Percentiles rank a stretch among this genome's conserved stretches.
Conservation (phyloP, 2,329 filamentous ascomycete species). For the Penicillium sp. region DNA sequence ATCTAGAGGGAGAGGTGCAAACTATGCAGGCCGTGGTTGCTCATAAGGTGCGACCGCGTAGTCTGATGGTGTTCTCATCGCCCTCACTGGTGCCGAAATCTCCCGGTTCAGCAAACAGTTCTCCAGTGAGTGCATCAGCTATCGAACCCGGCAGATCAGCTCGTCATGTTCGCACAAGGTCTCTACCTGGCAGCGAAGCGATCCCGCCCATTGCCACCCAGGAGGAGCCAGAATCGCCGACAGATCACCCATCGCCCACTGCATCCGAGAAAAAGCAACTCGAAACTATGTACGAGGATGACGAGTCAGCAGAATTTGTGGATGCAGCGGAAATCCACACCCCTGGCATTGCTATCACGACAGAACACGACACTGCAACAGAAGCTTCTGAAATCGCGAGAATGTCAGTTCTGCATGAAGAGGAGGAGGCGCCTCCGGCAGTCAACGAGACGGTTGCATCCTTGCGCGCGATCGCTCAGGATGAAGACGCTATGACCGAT, state of each 20-base stretch:
- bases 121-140: conserved; percentile 26
- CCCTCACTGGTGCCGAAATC: conserved; percentile 30
- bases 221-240: conserved; percentile 12
- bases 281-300: conserved; percentile 42
- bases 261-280: conserved; percentile 31
- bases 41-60: conserved; percentile 45
- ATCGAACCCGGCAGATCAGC: conserved; percentile 25
- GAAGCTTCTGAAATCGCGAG: conserved; percentile 15
- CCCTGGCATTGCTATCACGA: conserved; percentile 21
- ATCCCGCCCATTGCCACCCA: conserved; percentile 19
- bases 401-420: conserved; percentile 24
- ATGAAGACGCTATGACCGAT: conserved; percentile 20
- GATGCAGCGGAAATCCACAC: conserved; percentile 19
- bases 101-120: conserved; percentile 24
- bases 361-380: conserved; percentile 11
- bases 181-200: conserved; percentile 48
- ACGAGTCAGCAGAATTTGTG: conserved; percentile 28
- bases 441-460: conserved; percentile 18
- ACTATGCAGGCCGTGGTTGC: conserved; percentile 39
- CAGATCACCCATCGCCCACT: conserved; percentile 26
- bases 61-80: conserved; percentile 44
- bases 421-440: conserved; percentile 20
- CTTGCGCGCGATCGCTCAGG: conserved; percentile 19
- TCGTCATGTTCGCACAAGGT: conserved; percentile 48
- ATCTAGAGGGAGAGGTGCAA: conserved; percentile 58